A percentile compares a stretch with the other conserved stretches of the same genome.
Evolutionary conservation across 164 flowering plant genomes (phyloP).

Genomic region (Pachysandra terminalis): DNA sequence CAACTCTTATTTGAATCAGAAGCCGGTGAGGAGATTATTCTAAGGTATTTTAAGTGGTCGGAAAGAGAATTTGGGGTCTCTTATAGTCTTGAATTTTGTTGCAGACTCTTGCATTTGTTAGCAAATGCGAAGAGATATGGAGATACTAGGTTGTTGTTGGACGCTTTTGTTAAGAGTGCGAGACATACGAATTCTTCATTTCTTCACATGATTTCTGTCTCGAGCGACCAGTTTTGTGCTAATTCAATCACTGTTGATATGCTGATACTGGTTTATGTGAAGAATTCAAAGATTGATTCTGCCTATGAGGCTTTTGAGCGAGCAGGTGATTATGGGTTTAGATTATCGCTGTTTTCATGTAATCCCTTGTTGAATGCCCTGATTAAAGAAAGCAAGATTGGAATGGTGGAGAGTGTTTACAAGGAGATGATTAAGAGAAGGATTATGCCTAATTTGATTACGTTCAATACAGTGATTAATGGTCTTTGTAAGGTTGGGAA

Average conservation of each 20-base stretch:
- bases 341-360: constrained; percentile 43
- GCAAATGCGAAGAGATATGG: constrained; percentile 30
- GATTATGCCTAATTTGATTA: constrained; percentile 30
- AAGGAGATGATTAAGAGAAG: constrained; percentile 63
- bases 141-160: constrained; percentile 35
- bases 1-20: constrained; percentile 27
- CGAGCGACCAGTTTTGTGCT: constrained; percentile 20
- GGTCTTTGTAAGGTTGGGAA: constrained; percentile 61
- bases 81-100: constrained; percentile 30
- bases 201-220: constrained; percentile 38
- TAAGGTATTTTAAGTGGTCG: constrained; percentile 48
- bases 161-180: constrained; percentile 31
- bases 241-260: constrained; percentile 47
- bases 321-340: constrained; percentile 60
- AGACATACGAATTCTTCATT: constrained; percentile 30
- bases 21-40: constrained; percentile 25
- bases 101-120: constrained; percentile 32
- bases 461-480: constrained; percentile 46
- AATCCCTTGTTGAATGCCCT: constrained; percentile 48
- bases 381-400: constrained; percentile 34
- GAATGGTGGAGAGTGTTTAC: constrained; percentile 38
- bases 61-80: constrained; percentile 26
- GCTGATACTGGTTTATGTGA: constrained; percentile 47
- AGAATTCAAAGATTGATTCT: constrained; percentile 25
- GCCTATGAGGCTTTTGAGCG: constrained; percentile 57